These are phyloP conservation scores for Fraxinus sp. DNA, from an alignment of 305 asterid genomes.

Conservation along the genomic window DNA sequence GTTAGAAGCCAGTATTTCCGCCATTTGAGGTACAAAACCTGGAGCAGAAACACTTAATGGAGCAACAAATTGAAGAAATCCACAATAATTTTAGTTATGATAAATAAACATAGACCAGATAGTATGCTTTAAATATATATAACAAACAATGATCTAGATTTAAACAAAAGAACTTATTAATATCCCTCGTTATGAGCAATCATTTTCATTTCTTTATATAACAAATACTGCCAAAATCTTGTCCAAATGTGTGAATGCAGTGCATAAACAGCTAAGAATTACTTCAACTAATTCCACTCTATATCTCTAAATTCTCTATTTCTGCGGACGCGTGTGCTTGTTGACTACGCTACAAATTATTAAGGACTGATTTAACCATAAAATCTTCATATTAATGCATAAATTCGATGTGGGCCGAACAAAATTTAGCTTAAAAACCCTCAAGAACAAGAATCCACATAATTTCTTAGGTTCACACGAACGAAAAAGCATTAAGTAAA, in stretches of 20 bases:
- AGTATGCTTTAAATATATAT: neutral
- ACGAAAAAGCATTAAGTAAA: neutral
- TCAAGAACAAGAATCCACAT: neutral
- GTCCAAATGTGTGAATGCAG: neutral
- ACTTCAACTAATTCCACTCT: neutral
- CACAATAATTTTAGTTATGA: neutral
- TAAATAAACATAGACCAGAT: neutral
- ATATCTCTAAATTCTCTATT: neutral
- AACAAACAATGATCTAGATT: neutral
- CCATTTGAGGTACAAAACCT: constrained; percentile 51
- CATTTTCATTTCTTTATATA: neutral
- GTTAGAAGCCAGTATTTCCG: constrained; percentile 64
- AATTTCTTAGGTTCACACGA: neutral
- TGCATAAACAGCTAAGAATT: neutral
- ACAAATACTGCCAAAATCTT: neutral
- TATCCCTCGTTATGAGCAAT: neutral
- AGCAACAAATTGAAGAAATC: constrained; percentile 9
- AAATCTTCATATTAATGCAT: neutral
- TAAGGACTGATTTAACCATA: neutral
- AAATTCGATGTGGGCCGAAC: neutral
- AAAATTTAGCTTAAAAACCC: neutral
- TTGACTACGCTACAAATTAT: neutral
- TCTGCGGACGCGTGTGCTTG: neutral
- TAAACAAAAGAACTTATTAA: neutral
- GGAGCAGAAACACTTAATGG: constrained; percentile 16